Evolutionary conservation across 1,139 yeast genomes (phyloP).

Genomic region (Nadsonia starkeyi-henricii): DNA sequence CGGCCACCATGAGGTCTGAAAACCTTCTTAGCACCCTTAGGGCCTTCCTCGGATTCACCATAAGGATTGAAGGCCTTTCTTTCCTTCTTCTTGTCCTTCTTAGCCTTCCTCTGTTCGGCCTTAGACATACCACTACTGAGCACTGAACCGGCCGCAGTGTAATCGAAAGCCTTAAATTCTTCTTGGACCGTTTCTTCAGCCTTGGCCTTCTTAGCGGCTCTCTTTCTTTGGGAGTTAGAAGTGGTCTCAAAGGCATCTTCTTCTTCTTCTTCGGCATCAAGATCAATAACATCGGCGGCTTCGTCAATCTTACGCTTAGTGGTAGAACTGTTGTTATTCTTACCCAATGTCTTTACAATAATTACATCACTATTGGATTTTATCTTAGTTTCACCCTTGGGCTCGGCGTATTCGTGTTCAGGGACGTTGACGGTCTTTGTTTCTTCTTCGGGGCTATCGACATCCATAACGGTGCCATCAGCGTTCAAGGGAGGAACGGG

Average conservation of each 20-base stretch:
- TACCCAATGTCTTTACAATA: background rate
- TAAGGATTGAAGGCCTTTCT: constrained; percentile 14
- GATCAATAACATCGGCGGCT: constrained; percentile 2
- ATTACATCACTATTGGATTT: background rate
- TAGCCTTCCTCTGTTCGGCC: constrained; percentile 9
- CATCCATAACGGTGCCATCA: constrained; percentile 7
- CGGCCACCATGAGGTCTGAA: constrained; percentile 10
- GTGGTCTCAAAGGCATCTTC: constrained; percentile 2
- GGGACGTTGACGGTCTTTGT: background rate
- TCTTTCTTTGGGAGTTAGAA: background rate
- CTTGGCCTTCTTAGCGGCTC: constrained; percentile 1
- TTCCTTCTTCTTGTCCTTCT: constrained; percentile 8
- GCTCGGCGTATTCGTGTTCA: background rate
- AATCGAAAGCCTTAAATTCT: constrained; percentile 15
- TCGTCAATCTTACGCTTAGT: background rate
- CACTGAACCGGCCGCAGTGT: constrained; percentile 13
- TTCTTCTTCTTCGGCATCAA: constrained; percentile 5
- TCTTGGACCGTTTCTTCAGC: constrained; percentile 1
- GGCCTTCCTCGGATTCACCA: constrained; percentile 11
- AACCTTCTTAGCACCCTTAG: constrained; percentile 13
- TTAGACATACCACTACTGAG: constrained; percentile 8
- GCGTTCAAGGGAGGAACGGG: constrained; percentile 10
- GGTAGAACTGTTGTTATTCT: background rate
- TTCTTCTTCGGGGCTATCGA: constrained; percentile 1
- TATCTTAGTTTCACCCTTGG: background rate